These are phyloP conservation scores for Rhodotorula kratochvilovae DNA, from an alignment of 768 basidiomycete genomes.

Conservation along the genomic window DNA sequence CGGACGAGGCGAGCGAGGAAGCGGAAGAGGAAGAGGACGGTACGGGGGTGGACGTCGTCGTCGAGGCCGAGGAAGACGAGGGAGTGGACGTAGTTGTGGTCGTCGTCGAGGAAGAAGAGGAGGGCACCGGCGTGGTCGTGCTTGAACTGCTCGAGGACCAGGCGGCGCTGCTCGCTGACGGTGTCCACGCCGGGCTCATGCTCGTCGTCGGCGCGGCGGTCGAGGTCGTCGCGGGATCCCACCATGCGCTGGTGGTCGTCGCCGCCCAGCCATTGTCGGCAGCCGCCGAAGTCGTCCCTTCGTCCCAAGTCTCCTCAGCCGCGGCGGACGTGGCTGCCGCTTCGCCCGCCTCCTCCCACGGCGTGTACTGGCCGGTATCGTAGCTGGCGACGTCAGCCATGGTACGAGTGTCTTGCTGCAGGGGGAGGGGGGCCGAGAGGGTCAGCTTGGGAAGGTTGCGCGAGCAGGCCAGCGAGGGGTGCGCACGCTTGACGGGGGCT, in stretches of 20 bases:
- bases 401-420: too few species aligned
- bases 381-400: conserved; percentile 8
- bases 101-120: not conserved
- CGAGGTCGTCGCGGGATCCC: not conserved
- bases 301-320: not conserved
- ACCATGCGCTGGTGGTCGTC: not conserved
- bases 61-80: not conserved
- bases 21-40: not conserved
- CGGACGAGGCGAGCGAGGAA: not conserved
- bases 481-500: not conserved
- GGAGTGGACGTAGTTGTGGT: not conserved
- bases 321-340: not conserved
- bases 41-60: not conserved
- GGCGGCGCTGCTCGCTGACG: not conserved
- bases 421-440: not conserved
- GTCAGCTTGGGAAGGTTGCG: not conserved
- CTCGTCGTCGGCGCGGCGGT: not conserved
- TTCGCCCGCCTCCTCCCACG: not conserved
- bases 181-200: not conserved
- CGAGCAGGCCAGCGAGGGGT: not conserved
- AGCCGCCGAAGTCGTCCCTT: not conserved
- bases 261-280: not conserved
- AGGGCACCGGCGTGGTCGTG: not conserved
- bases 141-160: not conserved
- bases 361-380: conserved; percentile 33